A percentile compares a stretch with the other conserved stretches of the same genome.
These are phyloP conservation scores for Entomortierella chlamydospora DNA, from an alignment of 192 early-diverging fungal species.

Conservation along the genomic window DNA sequence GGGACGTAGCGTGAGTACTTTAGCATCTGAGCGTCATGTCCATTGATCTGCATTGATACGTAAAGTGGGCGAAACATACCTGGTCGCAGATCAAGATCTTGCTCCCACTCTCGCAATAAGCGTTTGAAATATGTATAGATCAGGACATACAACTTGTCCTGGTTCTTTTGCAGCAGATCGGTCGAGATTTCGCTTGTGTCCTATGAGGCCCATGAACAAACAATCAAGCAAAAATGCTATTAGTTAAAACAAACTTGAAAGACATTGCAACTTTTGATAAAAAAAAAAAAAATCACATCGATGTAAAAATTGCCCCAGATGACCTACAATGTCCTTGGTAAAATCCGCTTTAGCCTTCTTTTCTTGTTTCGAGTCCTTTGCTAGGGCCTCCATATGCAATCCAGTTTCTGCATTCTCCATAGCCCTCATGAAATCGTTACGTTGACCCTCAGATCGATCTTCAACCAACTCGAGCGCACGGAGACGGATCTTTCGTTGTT, in stretches of 20 bases:
- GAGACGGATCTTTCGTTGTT: conserved; percentile 81
- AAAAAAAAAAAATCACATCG: neutral
- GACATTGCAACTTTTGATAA: no score
- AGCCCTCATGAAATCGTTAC: conserved; percentile 90
- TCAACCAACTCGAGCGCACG: conserved; percentile 85
- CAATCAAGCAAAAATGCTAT: neutral
- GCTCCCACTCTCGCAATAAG: conserved; percentile 88
- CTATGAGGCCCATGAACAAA: no score
- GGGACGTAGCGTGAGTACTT: no score
- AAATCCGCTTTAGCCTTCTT: conserved; percentile 61
- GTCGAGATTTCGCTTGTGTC: conserved; percentile 80
- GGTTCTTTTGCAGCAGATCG: conserved; percentile 82
- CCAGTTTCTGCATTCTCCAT: conserved; percentile 87
- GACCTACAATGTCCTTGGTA: conserved; percentile 56
- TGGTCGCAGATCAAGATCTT: conserved; percentile 75
- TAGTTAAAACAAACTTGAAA: neutral
- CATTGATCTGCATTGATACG: neutral
- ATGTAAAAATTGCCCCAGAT: neutral
- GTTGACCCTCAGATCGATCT: conserved; percentile 85
- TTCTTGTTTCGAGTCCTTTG: conserved; percentile 57
- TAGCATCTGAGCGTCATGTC: no score
- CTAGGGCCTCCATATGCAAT: conserved; percentile 79
- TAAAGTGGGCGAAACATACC: conserved; percentile 11
- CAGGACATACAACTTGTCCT: conserved; percentile 76
- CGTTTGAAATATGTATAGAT: conserved; percentile 90